phyloP scores from a whole-genome alignment of 495 filamentous ascomycete species.

The Hamigera avellanea region DNA sequence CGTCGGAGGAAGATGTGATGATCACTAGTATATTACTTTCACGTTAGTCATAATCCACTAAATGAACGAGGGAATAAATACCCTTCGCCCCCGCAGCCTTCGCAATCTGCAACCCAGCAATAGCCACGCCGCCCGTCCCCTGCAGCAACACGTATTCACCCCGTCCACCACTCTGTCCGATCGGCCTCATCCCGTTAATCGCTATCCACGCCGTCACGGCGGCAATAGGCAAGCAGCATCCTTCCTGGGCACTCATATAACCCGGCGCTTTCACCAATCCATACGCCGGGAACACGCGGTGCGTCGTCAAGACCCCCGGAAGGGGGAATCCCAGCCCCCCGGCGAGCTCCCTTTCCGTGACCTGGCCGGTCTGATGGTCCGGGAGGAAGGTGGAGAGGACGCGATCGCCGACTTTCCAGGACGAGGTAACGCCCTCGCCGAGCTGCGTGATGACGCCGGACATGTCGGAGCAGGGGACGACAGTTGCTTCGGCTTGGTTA shows the following conservation, averaged over 20 bases:
- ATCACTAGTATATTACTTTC: slow-evolving; percentile 34
- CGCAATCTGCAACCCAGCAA: slow-evolving; percentile 70
- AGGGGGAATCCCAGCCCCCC: slow-evolving; percentile 55
- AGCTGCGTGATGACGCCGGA: slow-evolving; percentile 57
- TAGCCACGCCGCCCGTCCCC: slow-evolving; percentile 68
- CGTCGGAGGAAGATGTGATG: slow-evolving; percentile 60
- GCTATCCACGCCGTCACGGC: slow-evolving; percentile 73
- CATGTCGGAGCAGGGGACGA: slow-evolving; percentile 66
- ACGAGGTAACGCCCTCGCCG: slow-evolving; percentile 48
- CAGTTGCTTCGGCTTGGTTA: slow-evolving; percentile 27
- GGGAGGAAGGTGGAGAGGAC: slow-evolving; percentile 72
- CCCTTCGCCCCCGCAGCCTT: slow-evolving; percentile 64
- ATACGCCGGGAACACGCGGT: slow-evolving; percentile 53
- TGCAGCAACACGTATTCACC: slow-evolving; percentile 63
- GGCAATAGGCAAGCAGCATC: slow-evolving; percentile 56
- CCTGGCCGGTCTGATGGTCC: slow-evolving; percentile 50
- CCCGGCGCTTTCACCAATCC: slow-evolving; percentile 53
- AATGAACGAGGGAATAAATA: slow-evolving; percentile 15
- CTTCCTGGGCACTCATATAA: slow-evolving; percentile 52
- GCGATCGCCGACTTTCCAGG: slow-evolving; percentile 58
- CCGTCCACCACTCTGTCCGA: slow-evolving; percentile 46
- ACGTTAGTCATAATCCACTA: background rate
- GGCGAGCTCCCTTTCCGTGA: slow-evolving; percentile 30
- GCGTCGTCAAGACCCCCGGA: slow-evolving; percentile 57
- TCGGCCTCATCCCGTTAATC: slow-evolving; percentile 52